Base-by-base conservation (phyloP, 2,329 filamentous ascomycete genomes). In the Fusarium secorum region DNA sequence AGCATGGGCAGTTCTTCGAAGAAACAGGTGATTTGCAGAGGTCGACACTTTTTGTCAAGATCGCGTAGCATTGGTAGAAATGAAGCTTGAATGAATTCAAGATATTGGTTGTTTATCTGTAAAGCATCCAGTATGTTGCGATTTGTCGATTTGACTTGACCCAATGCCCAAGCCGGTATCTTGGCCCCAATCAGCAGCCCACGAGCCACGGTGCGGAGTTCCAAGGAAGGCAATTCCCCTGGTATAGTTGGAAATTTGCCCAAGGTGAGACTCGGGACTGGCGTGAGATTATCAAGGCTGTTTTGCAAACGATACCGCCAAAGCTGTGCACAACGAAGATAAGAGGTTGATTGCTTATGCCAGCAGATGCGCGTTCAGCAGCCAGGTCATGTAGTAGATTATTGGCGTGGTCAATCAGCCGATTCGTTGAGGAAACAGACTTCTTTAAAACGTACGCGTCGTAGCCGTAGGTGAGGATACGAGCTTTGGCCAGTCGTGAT, bases 131-230 rank as follows among this genome's bases (percentile, higher is more conserved):
- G n/a, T 38, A 38, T 38, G 36, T 0, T 38, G 36, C 36, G 7
- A n/a, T 38, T 38, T 5, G 36, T 38, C 1, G 36, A 38, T 9
- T 38, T n/a, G 7, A 38, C 36, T 38, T 38, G 36, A 5, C 36
- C 36, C 11, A 38, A 0, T 0, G 36, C 36, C 36, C 36, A 38
- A n/a, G 7, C 36, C 0, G 36, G 36, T 5, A 38, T 38, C 36
- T 38, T 38, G 0, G 36, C 36, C 36, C 36, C 36, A 38, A 9
- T 38, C 36, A 38, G 36, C 36, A 38, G 36, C 36, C 36, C 36
- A 38, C 11, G 36, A 38, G 2, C 36, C 36, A 38, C 36, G 7
- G 0, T 38, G 36, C 36, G 36, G 36, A n/a, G 36, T 38, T 14
- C 20, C 36, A n/a, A 38, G 36, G 5, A 38, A 38, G 1, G 20